Conservation (phyloP, 495 filamentous ascomycete species). For the Aspergillus indologenus region DNA sequence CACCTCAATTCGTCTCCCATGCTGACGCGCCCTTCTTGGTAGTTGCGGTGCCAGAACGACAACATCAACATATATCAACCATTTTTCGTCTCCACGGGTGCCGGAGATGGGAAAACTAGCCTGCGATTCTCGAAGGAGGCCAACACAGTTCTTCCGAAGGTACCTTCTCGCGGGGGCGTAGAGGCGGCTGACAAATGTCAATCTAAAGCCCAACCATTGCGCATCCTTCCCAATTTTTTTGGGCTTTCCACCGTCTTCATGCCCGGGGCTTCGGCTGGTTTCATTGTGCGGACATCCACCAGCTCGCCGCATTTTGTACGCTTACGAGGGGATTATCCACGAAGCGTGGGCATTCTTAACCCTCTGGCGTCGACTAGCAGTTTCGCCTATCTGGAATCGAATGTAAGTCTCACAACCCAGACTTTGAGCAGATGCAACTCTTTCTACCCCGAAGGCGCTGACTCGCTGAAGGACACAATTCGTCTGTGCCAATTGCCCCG, state of each 20-base stretch:
- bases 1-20: neutral
- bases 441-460: too few species aligned
- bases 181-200: conserved; percentile 38
- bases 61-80: conserved; percentile 89
- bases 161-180: conserved; percentile 35
- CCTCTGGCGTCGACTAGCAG: conserved; percentile 68
- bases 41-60: conserved; percentile 74
- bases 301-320: conserved; percentile 70
- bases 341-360: conserved; percentile 68
- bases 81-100: conserved; percentile 45
- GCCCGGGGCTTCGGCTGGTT: conserved; percentile 71
- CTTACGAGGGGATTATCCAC: conserved; percentile 60
- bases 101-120: conserved; percentile 31
- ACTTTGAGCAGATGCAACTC: neutral
- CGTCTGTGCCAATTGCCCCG: conserved; percentile 65
- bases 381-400: conserved; percentile 72
- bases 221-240: conserved; percentile 60
- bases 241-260: conserved; percentile 79
- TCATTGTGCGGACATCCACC: conserved; percentile 74
- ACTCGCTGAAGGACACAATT: conserved; percentile 50
- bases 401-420: conserved; percentile 26
- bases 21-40: conserved; percentile 13
- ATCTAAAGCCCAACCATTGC: conserved; percentile 50
- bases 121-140: conserved; percentile 75
- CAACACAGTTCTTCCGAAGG: conserved; percentile 58